Base-by-base conservation (phyloP, 176 grass and related monocot species). In the Aegilops sharonensis region DNA sequence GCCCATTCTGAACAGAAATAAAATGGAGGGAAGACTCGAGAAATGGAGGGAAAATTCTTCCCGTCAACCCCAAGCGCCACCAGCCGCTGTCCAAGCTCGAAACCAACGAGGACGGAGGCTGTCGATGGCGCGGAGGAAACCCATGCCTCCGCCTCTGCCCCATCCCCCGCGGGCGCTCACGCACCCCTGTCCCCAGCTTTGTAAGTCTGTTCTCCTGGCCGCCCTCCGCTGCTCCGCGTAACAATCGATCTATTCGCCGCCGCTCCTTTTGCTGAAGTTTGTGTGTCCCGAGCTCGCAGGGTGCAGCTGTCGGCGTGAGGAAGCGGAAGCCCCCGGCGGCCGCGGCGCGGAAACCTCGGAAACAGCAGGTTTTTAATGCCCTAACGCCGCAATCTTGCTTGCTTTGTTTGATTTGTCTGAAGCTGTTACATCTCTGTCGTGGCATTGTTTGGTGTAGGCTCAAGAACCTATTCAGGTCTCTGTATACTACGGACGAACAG, bases 251-350 rank as follows among this genome's bases (percentile, higher is more conserved):
- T 9, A 43, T 43, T 11, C 40, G 9, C 40, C 40, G 40, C 40
- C 40, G 40, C 40, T 9, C 40, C 9, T 43, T 43, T 43, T 3
- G 40, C 5, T 39, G 34, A 70, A n/a, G 34, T 21, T 39, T 39
- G 34, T 39, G 32, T 70, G 34, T 21, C 37, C 34, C 37, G 67
- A 37, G 32, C 66, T 30, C 5, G 52, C 68, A 73, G 68, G 81
- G 34, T 18, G 4, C 32, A 4, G 2, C 47, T 52, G 54, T 23
- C 54, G 54, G 68, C 54, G 14, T 14, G 68, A 72, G 68, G 68
- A 71, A 83, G 68, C 68, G 81, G 65, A 83, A 83, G 48, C 15
- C 13, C 20, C 11, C 64, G 59, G 59, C 59, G 21, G 83, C 20
- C 6, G 40, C 24, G 5, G 54, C 36, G 11, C 4, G 17, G 37